Conservation (phyloP, 352 stramenopile genomes). For the Globisporangium canariense region DNA sequence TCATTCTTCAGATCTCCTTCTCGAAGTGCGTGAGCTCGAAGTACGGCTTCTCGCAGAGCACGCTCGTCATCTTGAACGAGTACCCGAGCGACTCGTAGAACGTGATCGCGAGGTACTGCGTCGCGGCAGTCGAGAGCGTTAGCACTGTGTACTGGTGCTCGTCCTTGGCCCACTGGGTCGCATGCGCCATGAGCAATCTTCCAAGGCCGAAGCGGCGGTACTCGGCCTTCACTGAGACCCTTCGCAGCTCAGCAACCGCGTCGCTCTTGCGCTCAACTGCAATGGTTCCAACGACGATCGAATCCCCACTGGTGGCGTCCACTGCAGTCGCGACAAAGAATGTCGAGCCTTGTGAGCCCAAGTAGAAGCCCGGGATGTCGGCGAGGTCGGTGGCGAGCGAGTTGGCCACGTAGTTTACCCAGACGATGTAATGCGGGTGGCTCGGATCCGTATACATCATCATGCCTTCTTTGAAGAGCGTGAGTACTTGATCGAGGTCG, state of each 20-base stretch:
- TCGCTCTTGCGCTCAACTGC: constrained; percentile 7
- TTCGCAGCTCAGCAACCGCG: constrained; percentile 4
- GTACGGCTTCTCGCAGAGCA: constrained; percentile 8
- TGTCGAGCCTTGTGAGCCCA: constrained; percentile 16
- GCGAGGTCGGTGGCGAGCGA: constrained; percentile 13
- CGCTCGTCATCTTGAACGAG: constrained; percentile 5
- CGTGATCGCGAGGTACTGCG: constrained; percentile 8
- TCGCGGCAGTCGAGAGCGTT: constrained; percentile 10
- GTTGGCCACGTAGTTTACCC: constrained; percentile 8
- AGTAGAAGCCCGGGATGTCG: constrained; percentile 11
- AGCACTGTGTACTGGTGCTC: constrained; percentile 1
- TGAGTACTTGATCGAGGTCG: constrained; percentile 10
- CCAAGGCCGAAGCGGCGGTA: constrained; percentile 12
- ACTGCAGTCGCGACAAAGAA: constrained; percentile 25
- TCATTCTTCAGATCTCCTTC: constrained; percentile 6
- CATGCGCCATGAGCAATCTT: constrained; percentile 8
- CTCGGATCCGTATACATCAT: constrained; percentile 12
- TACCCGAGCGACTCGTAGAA: constrained; percentile 20
- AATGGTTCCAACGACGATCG: constrained; percentile 12
- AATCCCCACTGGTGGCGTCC: not conserved
- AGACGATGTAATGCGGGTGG: constrained; percentile 8
- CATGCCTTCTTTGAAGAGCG: constrained; percentile 19
- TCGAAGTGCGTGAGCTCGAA: constrained; percentile 18
- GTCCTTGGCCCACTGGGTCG: constrained; percentile 4
- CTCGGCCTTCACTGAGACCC: constrained; percentile 12